These are phyloP conservation scores for Primulina tabacum DNA, from an alignment of 257 asterid species.

Conservation along the genomic window DNA sequence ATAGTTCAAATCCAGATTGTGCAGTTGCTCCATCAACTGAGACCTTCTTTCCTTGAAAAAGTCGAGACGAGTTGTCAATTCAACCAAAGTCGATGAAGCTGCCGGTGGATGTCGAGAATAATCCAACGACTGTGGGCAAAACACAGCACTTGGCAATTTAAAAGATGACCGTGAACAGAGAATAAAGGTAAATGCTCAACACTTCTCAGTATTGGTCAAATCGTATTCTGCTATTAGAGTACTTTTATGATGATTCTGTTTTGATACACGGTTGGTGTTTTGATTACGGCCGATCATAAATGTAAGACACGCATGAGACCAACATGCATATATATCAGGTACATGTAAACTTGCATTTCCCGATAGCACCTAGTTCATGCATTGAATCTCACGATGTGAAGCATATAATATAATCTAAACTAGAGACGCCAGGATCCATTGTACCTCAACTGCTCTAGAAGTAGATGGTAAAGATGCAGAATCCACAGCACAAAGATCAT, in stretches of 20 bases:
- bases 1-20: constrained; percentile 67
- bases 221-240: not conserved
- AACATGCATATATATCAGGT: not conserved
- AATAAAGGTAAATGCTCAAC: not conserved
- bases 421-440: not conserved
- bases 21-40: constrained; percentile 97
- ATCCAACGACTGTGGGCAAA: constrained; percentile 45
- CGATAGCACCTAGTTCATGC: not conserved
- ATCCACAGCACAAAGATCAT: constrained; percentile 53
- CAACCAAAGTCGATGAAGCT: constrained; percentile 76
- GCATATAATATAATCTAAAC: not conserved
- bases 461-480: constrained; percentile 66
- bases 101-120: constrained; percentile 54
- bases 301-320: not conserved
- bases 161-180: not conserved
- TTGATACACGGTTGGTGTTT: not conserved
- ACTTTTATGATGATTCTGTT: not conserved
- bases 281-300: too few species aligned
- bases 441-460: constrained; percentile 73
- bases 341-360: not conserved
- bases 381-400: too few species aligned
- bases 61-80: constrained; percentile 82
- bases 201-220: not conserved
- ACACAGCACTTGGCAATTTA: not conserved
- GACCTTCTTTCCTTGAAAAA: constrained; percentile 95